Evolutionary conservation across 2,329 filamentous ascomycete species (phyloP).

Genomic region (Zymoseptoria pseudotritici): DNA sequence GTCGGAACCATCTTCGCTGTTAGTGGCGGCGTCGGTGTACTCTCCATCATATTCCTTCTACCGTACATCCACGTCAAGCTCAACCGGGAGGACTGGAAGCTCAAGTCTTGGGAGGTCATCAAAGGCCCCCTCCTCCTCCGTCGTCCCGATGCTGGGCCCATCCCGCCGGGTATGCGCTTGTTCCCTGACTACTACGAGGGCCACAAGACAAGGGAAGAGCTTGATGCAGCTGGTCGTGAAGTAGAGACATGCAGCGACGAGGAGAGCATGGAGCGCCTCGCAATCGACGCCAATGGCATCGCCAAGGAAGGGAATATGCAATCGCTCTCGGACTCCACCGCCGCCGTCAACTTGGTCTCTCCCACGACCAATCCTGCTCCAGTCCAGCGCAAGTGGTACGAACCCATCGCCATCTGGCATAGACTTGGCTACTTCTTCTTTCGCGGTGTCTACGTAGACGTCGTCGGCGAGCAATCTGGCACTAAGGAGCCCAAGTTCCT

Average conservation of each 20-base stretch:
- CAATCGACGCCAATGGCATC: constrained; percentile 5
- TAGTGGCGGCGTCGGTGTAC: constrained; percentile 43
- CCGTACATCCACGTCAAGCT: constrained; percentile 54
- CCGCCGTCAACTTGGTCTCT: constrained; percentile 4
- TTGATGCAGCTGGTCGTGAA: constrained; percentile 30
- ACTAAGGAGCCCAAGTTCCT: constrained; percentile 36
- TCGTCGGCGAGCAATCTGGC: constrained; percentile 30
- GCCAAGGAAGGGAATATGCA: constrained; percentile 5
- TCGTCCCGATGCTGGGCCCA: constrained; percentile 33
- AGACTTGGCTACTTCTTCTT: constrained; percentile 16
- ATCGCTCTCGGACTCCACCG: constrained; percentile 1
- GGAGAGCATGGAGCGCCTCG: constrained; percentile 3
- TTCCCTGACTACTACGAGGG: constrained; percentile 52
- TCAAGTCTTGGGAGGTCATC: constrained; percentile 49
- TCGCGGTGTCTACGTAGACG: constrained; percentile 17
- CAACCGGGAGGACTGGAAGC: constrained; percentile 53
- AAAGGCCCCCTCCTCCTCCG: constrained; percentile 35
- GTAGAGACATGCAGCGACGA: constrained; percentile 14
- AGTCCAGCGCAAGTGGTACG: constrained; percentile 35
- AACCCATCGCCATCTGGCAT: constrained; percentile 12
- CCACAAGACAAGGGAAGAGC: constrained; percentile 44
- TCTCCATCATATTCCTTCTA: constrained; percentile 49
- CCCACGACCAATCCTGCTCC: constrained; percentile 4
- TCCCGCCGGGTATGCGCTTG: constrained; percentile 10
- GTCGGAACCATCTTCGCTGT: constrained; percentile 47